Conservation (phyloP, 129 eudicot genomes). For the Pseudognaphalium luteoalbum region DNA sequence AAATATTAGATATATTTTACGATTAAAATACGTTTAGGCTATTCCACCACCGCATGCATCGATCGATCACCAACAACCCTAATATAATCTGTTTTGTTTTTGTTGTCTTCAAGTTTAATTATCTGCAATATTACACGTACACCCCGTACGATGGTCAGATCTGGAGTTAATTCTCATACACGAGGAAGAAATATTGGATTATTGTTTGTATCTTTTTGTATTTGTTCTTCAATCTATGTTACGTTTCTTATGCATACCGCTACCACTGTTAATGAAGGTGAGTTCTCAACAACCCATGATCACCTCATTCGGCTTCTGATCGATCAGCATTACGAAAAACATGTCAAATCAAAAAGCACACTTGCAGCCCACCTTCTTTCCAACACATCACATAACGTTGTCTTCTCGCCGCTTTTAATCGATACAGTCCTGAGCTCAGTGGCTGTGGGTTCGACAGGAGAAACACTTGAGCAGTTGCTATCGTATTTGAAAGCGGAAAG, state of each 20-base stretch:
- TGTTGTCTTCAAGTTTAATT: too few species aligned
- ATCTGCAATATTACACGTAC: too few species aligned
- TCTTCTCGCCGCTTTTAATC: slow-evolving; percentile 48
- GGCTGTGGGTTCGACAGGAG: slow-evolving; percentile 57
- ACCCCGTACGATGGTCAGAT: neutral
- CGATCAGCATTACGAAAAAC: neutral
- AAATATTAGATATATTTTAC: too few species aligned
- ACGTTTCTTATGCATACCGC: neutral
- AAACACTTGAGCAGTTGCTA: slow-evolving; percentile 52
- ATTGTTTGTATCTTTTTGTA: neutral
- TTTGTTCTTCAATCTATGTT: neutral
- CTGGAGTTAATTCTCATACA: neutral
- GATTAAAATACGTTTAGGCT: too few species aligned
- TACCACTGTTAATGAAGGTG: too few species aligned
- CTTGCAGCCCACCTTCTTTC: slow-evolving; percentile 42
- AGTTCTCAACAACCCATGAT: too few species aligned
- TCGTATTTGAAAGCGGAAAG: slow-evolving; percentile 50
- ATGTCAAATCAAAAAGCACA: neutral
- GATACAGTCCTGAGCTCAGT: slow-evolving; percentile 51
- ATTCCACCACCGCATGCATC: too few species aligned
- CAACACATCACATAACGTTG: neutral
- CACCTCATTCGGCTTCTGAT: neutral
- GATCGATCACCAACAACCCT: too few species aligned
- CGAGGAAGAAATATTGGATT: neutral
- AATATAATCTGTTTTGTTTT: too few species aligned